These are phyloP conservation scores for Allantophomopsis lycopodina DNA, from an alignment of 2,329 filamentous ascomycete genomes.

Conservation along the genomic window DNA sequence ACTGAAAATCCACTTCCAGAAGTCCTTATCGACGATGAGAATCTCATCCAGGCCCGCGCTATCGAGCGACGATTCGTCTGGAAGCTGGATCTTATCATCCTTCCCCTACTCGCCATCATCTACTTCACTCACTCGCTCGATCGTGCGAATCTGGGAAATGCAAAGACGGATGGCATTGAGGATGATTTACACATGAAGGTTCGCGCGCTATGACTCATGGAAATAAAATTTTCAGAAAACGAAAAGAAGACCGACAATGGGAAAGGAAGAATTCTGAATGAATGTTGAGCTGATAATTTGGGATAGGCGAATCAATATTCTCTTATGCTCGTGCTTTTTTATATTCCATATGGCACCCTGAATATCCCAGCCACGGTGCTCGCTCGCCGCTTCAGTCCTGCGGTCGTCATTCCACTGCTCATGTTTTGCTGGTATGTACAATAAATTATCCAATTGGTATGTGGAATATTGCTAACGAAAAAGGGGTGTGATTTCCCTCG, in stretches of 20 bases:
- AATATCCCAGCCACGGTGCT: slow-evolving; percentile 9
- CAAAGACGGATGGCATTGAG: slow-evolving; percentile 27
- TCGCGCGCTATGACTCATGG: not conserved
- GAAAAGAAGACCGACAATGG: too few relatives aligned
- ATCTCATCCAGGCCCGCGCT: not conserved
- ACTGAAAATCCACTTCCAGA: too few relatives aligned
- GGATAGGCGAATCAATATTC: slow-evolving; percentile 1
- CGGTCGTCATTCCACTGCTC: slow-evolving; percentile 1
- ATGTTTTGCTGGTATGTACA: slow-evolving; percentile 1
- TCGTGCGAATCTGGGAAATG: slow-evolving; percentile 25
- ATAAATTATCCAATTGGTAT: not conserved
- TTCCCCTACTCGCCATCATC: slow-evolving; percentile 4
- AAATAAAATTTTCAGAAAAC: too few relatives aligned
- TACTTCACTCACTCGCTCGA: slow-evolving; percentile 36
- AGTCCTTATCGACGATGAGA: too few relatives aligned
- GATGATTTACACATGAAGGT: slow-evolving; percentile 4
- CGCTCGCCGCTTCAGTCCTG: slow-evolving; percentile 5
- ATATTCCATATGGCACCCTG: slow-evolving; percentile 5
- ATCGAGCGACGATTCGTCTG: slow-evolving; percentile 1
- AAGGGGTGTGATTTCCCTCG: not conserved
- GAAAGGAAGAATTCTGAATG: not conserved
- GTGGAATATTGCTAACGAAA: too few relatives aligned
- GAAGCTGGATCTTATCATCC: slow-evolving; percentile 5
- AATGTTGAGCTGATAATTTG: too few relatives aligned
- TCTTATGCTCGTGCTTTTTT: slow-evolving; percentile 2